phyloP scores from a whole-genome alignment of 108 stramenopile species.

The Cyclotella kingstonii region DNA sequence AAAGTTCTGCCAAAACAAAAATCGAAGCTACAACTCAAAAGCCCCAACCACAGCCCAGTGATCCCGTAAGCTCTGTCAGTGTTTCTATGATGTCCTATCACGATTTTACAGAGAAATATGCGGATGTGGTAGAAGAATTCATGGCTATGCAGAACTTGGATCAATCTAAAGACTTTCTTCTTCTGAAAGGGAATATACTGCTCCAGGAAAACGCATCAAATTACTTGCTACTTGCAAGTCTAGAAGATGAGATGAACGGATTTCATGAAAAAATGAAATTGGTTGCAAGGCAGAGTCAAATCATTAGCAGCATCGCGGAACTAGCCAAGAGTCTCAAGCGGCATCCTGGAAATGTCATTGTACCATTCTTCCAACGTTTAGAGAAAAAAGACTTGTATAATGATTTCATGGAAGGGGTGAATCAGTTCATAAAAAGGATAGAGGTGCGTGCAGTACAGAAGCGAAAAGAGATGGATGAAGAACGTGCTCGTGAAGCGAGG shows the following conservation, averaged over 20 bases:
- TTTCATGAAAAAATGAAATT: constrained; percentile 93
- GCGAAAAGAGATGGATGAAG: constrained; percentile 88
- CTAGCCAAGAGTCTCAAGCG: constrained; percentile 87
- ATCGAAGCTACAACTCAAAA: background rate
- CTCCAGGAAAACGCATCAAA: constrained; percentile 96
- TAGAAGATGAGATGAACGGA: constrained; percentile 99
- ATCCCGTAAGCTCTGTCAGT: constrained; percentile 34
- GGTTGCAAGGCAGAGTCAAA: constrained; percentile 88
- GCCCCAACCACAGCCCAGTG: constrained; percentile 35
- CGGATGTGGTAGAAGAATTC: constrained; percentile 88
- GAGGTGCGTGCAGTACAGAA: constrained; percentile 91
- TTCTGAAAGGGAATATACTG: constrained; percentile 83
- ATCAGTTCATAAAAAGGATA: constrained; percentile 83
- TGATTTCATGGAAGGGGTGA: constrained; percentile 81
- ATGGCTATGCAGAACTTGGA: constrained; percentile 80
- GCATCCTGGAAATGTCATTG: constrained; percentile 96
- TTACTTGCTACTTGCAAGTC: constrained; percentile 89
- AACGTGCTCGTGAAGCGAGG: constrained; percentile 45
- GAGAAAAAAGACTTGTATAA: constrained; percentile 71
- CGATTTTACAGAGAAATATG: constrained; percentile 90
- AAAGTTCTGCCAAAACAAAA: background rate
- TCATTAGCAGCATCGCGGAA: constrained; percentile 95
- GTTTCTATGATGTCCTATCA: constrained; percentile 86
- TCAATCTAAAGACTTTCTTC: constrained; percentile 81
- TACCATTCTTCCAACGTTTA: constrained; percentile 91